Conservation (phyloP, 225 moss, liverwort and hornwort genomes). For the Physcomitrium patens region DNA sequence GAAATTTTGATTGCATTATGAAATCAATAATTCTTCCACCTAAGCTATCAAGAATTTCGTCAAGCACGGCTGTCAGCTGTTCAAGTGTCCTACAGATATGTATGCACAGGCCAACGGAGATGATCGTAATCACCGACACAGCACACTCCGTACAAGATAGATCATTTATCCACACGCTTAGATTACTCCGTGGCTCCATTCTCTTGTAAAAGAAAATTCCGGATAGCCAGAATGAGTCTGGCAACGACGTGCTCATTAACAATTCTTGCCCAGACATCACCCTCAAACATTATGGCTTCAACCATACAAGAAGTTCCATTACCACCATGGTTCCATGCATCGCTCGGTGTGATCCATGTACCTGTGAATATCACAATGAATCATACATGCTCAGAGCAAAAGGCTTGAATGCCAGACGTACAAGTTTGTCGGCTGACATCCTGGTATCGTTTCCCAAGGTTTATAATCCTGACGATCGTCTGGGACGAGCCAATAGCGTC, state of each 20-base stretch:
- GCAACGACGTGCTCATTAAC: conserved; percentile 11
- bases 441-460: conserved; percentile 8
- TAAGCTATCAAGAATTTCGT: conserved; percentile 1
- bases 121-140: conserved; percentile 24
- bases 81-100: not conserved
- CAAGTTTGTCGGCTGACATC: conserved; percentile 16
- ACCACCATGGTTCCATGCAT: no score
- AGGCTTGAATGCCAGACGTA: conserved; percentile 24
- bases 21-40: not conserved
- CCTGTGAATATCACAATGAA: conserved; percentile 31
- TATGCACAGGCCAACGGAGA: conserved; percentile 6
- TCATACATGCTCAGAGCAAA: conserved; percentile 19
- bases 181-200: not conserved
- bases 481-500: conserved; percentile 8
- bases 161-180: conserved; percentile 6
- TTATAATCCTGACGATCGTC: conserved; percentile 23
- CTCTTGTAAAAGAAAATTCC: not conserved
- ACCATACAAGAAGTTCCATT: conserved; percentile 22
- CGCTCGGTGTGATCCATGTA: conserved; percentile 8
- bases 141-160: conserved; percentile 3
- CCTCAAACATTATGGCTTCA: conserved; percentile 24
- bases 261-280: conserved; percentile 20
- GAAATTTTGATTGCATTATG: not conserved
- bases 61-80: not conserved
- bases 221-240: conserved; percentile 12